Evolutionary conservation across 257 asterid genomes (phyloP).

Genomic region (Gynochthodes officinalis): DNA sequence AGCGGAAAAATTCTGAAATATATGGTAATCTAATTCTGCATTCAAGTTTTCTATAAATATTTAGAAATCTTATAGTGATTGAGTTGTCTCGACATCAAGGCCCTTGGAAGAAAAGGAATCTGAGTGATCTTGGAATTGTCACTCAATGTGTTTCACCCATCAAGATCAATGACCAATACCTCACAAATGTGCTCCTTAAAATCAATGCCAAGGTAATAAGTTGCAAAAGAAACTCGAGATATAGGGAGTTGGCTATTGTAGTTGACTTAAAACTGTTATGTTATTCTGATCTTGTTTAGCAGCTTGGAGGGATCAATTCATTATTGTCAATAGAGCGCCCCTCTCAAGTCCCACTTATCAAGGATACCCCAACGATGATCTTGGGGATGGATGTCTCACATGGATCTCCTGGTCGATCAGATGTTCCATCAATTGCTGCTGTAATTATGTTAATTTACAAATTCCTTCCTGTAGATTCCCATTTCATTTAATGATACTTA

Average conservation of each 20-base stretch:
- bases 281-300: conserved; percentile 14
- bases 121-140: conserved; percentile 64
- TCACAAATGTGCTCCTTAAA: conserved; percentile 85
- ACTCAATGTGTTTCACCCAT: conserved; percentile 77
- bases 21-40: conserved; percentile 55
- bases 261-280: conserved; percentile 4
- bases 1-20: conserved; percentile 68
- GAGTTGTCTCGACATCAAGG: conserved; percentile 40
- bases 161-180: conserved; percentile 75
- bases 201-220: conserved; percentile 77
- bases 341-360: conserved; percentile 45
- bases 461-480: conserved; percentile 6
- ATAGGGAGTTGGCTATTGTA: conserved; percentile 13
- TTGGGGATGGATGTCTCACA: conserved; percentile 95
- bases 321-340: conserved; percentile 69
- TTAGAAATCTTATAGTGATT: background rate
- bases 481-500: conserved; percentile 18
- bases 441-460: conserved; percentile 40
- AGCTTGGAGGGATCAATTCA: conserved; percentile 95
- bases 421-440: conserved; percentile 90
- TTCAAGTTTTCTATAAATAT: conserved; percentile 6
- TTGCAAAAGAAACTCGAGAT: conserved; percentile 8
- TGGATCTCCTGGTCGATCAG: conserved; percentile 84
- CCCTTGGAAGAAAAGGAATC: conserved; percentile 91
- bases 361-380: conserved; percentile 83